Percentiles rank a stretch among this genome's conserved stretches.
Evolutionary conservation across 108 stramenopile species (phyloP).

Genomic region (Discostella stelligeroides): DNA sequence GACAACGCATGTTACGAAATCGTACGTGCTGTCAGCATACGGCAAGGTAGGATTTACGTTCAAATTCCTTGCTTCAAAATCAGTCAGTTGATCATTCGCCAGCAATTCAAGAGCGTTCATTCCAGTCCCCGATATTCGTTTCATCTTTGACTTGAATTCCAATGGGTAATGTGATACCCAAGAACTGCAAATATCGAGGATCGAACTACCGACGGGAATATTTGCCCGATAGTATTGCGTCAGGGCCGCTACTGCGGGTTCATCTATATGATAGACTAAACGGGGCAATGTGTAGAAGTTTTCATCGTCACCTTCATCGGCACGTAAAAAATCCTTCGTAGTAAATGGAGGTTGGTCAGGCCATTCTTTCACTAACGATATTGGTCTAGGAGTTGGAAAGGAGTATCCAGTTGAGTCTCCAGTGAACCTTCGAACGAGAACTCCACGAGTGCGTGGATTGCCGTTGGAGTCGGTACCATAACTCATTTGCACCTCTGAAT

Average conservation of each 20-base stretch:
- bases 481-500: conserved; percentile 80
- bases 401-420: conserved; percentile 83
- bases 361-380: conserved; percentile 82
- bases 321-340: conserved; percentile 81
- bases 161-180: conserved; percentile 90
- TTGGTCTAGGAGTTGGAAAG: conserved; percentile 62
- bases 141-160: conserved; percentile 80
- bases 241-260: conserved; percentile 80
- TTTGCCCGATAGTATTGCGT: conserved; percentile 91
- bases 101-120: conserved; percentile 88
- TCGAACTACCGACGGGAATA: conserved; percentile 66
- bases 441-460: conserved; percentile 77
- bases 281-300: conserved; percentile 88
- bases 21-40: conserved; percentile 82
- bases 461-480: conserved; percentile 66
- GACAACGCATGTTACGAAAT: conserved; percentile 94
- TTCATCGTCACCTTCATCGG: conserved; percentile 82
- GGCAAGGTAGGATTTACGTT: conserved; percentile 81
- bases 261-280: conserved; percentile 94
- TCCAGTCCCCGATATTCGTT: conserved; percentile 81
- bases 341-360: conserved; percentile 81
- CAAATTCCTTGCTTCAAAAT: conserved; percentile 85
- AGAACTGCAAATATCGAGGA: conserved; percentile 94
- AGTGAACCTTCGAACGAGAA: conserved; percentile 77
- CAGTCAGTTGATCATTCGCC: conserved; percentile 93